These are phyloP conservation scores for Rhizopus delemar DNA, from an alignment of 371 early-diverging fungal species.

Conservation along the genomic window DNA sequence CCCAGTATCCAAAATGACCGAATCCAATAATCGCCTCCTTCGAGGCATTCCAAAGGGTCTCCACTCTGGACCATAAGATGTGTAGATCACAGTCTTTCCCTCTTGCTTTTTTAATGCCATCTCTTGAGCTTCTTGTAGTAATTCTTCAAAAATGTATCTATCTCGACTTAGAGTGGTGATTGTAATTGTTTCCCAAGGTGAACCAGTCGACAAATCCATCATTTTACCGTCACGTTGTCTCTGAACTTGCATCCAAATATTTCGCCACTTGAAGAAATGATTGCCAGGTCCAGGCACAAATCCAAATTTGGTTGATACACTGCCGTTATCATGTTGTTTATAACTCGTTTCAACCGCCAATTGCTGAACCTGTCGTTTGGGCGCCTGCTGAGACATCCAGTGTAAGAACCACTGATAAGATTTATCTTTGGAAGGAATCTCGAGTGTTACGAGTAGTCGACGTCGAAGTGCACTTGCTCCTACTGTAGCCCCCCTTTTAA, in stretches of 20 bases:
- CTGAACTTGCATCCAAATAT: conserved; percentile 88
- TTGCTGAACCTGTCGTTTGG: conserved; percentile 66
- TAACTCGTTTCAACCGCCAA: conserved; percentile 87
- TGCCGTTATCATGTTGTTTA: conserved; percentile 90
- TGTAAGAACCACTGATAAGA: conserved; percentile 92
- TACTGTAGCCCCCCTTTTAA: conserved; percentile 71
- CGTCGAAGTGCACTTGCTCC: conserved; percentile 73
- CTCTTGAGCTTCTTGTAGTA: conserved; percentile 83
- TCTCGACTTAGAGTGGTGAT: conserved; percentile 88
- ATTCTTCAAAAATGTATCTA: conserved; percentile 67
- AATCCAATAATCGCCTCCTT: conserved; percentile 76
- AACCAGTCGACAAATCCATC: conserved; percentile 87
- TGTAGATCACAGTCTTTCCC: conserved; percentile 94
- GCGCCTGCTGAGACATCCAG: conserved; percentile 80
- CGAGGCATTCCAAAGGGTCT: conserved; percentile 95
- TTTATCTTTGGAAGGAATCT: conserved; percentile 93
- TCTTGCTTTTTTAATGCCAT: conserved; percentile 85
- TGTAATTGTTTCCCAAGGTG: conserved; percentile 94
- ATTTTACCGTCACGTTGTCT: conserved; percentile 82
- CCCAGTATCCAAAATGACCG: conserved; percentile 86
- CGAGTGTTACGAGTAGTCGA: conserved; percentile 85
- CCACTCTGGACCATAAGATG: conserved; percentile 96
- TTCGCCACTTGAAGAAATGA: conserved; percentile 81
- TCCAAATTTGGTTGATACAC: conserved; percentile 77
- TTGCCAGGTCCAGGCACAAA: conserved; percentile 93